Evolutionary conservation across 257 asterid genomes (phyloP).

Genomic region (Fraxinus americana): DNA sequence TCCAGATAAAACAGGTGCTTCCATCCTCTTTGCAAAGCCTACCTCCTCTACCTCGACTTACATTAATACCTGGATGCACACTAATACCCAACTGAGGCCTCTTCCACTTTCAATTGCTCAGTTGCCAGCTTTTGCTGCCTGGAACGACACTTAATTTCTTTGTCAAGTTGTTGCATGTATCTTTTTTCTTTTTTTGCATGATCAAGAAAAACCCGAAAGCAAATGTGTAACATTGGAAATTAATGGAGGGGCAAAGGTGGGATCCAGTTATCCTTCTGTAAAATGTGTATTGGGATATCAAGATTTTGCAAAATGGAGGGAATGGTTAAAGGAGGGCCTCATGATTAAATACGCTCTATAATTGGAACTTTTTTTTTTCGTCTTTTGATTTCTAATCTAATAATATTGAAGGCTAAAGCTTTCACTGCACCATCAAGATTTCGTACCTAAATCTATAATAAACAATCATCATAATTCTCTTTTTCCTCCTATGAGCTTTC

Average conservation of each 20-base stretch:
- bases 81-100: conserved; percentile 42
- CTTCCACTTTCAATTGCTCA: conserved; percentile 57
- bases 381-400: conserved; percentile 33
- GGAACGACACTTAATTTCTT: conserved; percentile 52
- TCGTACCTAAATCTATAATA: conserved; percentile 19
- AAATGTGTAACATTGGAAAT: conserved; percentile 14
- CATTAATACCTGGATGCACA: conserved; percentile 44
- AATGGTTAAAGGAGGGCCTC: conserved; percentile 24
- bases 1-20: conserved; percentile 56
- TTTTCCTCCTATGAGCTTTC: conserved; percentile 41
- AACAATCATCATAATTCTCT: conserved; percentile 36
- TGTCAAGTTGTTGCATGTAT: conserved; percentile 12
- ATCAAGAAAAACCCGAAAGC: conserved; percentile 3
- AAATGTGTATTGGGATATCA: conserved; percentile 40
- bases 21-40: conserved; percentile 17
- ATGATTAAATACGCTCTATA: conserved; percentile 29
- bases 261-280: conserved; percentile 36
- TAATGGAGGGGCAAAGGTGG: conserved; percentile 34
- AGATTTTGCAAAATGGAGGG: conserved; percentile 44
- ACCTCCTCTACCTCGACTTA: conserved; percentile 22
- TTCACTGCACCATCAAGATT: conserved; percentile 41
- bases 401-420: conserved; percentile 34
- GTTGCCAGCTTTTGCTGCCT: conserved; percentile 72
- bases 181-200: conserved; percentile 27
- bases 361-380: conserved; percentile 15